A percentile compares a stretch with the other conserved stretches of the same genome.
Conservation (phyloP, 805 yeast species). For the Zygoascus ofunaensis region DNA sequence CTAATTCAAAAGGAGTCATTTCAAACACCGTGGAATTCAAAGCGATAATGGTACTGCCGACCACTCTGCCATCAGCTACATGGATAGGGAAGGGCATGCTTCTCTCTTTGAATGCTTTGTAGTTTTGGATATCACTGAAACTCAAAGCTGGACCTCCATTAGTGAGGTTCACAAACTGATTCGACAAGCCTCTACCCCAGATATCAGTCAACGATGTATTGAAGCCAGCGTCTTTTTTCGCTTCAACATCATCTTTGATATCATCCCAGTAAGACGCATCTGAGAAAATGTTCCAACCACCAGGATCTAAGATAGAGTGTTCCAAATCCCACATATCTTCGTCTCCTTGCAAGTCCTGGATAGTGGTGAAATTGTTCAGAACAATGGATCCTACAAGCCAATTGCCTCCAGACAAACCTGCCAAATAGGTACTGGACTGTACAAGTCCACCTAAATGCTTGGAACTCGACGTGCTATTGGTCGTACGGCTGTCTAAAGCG, state of each 20-base stretch:
- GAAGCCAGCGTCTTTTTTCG: slow-evolving; percentile 59
- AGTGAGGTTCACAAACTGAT: slow-evolving; percentile 56
- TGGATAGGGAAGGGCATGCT: slow-evolving; percentile 67
- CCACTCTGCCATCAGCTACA: slow-evolving; percentile 39
- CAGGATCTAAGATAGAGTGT: slow-evolving; percentile 50
- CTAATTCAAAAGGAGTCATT: slow-evolving; percentile 59
- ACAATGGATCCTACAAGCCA: slow-evolving; percentile 69
- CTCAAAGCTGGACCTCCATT: slow-evolving; percentile 58
- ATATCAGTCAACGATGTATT: slow-evolving; percentile 61
- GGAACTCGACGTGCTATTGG: slow-evolving; percentile 35
- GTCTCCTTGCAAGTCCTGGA: slow-evolving; percentile 46
- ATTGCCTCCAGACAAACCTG: slow-evolving; percentile 79
- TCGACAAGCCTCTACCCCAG: slow-evolving; percentile 73
- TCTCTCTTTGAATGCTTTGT: slow-evolving; percentile 50
- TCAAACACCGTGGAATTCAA: slow-evolving; percentile 55
- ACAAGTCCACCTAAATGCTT: slow-evolving; percentile 63
- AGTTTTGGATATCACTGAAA: slow-evolving; percentile 48
- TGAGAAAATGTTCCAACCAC: slow-evolving; percentile 49
- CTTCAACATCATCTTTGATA: slow-evolving; percentile 38
- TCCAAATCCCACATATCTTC: slow-evolving; percentile 58
- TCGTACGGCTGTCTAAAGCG: slow-evolving; percentile 69
- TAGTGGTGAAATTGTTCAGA: slow-evolving; percentile 63
- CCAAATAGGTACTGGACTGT: slow-evolving; percentile 58
- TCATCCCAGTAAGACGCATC: slow-evolving; percentile 43
- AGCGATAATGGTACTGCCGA: slow-evolving; percentile 43